Conservation (phyloP, 1,284 basidiomycete genomes). For the Ceratobasidium sp. region DNA sequence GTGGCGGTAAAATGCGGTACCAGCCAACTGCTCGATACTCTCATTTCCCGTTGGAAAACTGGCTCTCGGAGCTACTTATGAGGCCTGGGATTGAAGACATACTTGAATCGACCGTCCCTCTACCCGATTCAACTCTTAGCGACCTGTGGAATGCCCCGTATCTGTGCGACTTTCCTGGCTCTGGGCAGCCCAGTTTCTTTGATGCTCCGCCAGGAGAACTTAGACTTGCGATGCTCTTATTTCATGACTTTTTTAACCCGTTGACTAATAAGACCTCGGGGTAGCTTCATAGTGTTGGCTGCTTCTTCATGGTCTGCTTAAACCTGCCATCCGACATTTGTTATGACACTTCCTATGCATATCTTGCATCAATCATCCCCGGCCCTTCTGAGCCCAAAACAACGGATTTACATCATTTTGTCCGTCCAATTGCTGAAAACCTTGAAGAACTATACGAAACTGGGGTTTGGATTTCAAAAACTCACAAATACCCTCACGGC, state of each 20-base stretch:
- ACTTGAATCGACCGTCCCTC: too few species aligned
- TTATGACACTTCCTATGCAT: conserved; percentile 50
- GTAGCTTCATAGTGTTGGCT: conserved; percentile 31
- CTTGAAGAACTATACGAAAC: conserved; percentile 55
- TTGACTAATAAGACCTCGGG: conserved; percentile 7
- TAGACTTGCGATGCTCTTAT: not conserved
- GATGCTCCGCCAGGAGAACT: too few species aligned
- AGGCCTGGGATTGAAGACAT: too few species aligned
- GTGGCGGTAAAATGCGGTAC: too few species aligned
- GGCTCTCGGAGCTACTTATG: too few species aligned
- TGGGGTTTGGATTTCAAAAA: conserved; percentile 55
- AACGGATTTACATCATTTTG: conserved; percentile 56
- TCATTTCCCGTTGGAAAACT: too few species aligned
- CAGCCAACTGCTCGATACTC: too few species aligned
- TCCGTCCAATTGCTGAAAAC: conserved; percentile 57
- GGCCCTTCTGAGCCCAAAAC: conserved; percentile 58
- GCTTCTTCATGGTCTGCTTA: conserved; percentile 31
- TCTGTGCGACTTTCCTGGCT: too few species aligned
- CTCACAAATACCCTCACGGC: conserved; percentile 53
- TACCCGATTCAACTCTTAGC: too few species aligned
- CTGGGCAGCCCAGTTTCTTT: too few species aligned
- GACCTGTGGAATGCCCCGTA: too few species aligned
- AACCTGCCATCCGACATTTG: conserved; percentile 49
- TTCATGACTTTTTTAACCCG: conserved; percentile 43
- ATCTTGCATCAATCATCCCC: conserved; percentile 56